phyloP scores from a whole-genome alignment of 2,329 filamentous ascomycete species.

The Fusarium sp. region DNA sequence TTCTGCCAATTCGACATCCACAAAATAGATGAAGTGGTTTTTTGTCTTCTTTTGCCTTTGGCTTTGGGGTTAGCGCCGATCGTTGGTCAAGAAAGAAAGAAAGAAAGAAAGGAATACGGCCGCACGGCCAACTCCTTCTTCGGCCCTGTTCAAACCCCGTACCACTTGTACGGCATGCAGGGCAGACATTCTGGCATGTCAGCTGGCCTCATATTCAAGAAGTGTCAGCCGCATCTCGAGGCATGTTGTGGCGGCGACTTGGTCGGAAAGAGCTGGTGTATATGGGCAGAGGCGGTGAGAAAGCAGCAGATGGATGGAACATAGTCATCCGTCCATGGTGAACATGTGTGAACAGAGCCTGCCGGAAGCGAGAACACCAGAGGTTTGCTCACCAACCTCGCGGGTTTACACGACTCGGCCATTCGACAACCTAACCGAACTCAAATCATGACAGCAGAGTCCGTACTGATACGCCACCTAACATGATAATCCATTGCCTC shows the following conservation, averaged over 20 bases:
- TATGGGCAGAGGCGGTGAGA: conserved; percentile 18
- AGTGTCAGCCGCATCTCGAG: conserved; percentile 19
- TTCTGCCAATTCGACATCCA: conserved; percentile 2
- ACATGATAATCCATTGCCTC: not conserved
- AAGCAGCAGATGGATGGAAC: conserved; percentile 7
- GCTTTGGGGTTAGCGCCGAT: conserved; percentile 6
- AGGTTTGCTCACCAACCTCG: not conserved
- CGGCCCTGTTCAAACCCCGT: not conserved
- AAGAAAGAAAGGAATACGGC: not conserved
- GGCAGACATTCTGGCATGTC: conserved; percentile 12
- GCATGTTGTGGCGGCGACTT: conserved; percentile 13
- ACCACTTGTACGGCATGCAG: conserved; percentile 5
- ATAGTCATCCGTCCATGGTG: not conserved
- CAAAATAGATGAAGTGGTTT: not conserved
- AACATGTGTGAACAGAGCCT: not conserved
- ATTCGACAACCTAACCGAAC: not conserved
- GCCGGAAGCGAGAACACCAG: not conserved
- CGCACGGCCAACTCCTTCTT: not conserved
- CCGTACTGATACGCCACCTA: not conserved
- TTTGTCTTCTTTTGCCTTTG: conserved; percentile 12
- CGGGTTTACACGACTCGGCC: not conserved
- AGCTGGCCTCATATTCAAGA: conserved; percentile 11
- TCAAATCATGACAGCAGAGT: not conserved
- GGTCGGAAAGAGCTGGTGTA: not conserved
- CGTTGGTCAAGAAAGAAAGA: not conserved